Evolutionary conservation across 2,329 filamentous ascomycete genomes (phyloP), one percentile per base, ranked within the genome.

Genomic region (Xylaria sp.): DNA sequence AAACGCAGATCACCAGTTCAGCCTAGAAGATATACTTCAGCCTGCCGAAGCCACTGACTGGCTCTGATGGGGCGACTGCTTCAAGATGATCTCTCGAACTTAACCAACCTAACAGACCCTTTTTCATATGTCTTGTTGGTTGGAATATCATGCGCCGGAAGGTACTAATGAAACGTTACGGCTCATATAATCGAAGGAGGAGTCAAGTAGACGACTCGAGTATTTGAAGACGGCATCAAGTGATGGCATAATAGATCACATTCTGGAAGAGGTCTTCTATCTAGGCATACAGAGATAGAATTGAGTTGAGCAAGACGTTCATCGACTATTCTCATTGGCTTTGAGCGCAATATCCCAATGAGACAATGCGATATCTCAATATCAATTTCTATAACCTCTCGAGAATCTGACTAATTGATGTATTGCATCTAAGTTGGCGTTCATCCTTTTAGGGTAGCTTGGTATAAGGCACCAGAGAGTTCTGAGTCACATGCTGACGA

Each of bases 81-180:
- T 56, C 37, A 25, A 63, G 48, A 50, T 55, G 61, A 41, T 50
- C 46, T 39, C 51, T 63, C 20, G 52, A 63, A 50, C 34, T 37
- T 37, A 37, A 37, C 10, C 34, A 37, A 52, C 37, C 20, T 34
- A 18, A 48, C 39, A 1, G 39, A 51, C 25, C 52, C 34, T 1
- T 39, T 57, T 48, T 13, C 18, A 39, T 37, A 64, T 56, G 52
- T 39, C 61, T 56, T 25, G 51, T 2, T 56, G 39, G 41, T 44
- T 37, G n/a, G 41, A 63, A 31, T 23, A 51, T 55, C 60, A 63
- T 20, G 55, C 44, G 28, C 50, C 7, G 50, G 60, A 54, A n/a
- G 28, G n/a, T 31, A 57, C 50, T 52, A 28, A 50, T n/a, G 20
- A 57, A 34, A 39, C 46, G 41, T 50, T 51, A 58, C 31, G 50